Conservation (phyloP, 768 basidiomycete genomes). For the Boletus sp. region DNA sequence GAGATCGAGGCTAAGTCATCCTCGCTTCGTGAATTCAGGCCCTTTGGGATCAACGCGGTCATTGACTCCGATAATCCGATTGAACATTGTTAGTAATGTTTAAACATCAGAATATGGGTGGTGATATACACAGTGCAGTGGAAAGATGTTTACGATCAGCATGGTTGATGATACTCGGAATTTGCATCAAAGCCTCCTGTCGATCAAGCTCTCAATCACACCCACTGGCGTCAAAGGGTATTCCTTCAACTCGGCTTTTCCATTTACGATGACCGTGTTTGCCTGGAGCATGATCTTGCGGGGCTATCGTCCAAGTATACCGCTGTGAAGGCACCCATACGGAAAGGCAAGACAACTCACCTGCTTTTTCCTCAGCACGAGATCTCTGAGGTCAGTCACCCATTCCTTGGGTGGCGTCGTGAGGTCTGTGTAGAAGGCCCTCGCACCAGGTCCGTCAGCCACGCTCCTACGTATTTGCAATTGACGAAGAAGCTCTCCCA, state of each 20-base stretch:
- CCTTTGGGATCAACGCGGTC: background rate
- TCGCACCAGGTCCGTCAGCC: slow-evolving; percentile 79
- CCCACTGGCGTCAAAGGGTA: slow-evolving; percentile 74
- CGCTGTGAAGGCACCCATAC: background rate
- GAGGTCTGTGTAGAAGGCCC: slow-evolving; percentile 73
- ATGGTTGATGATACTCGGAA: background rate
- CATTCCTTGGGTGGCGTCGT: slow-evolving; percentile 71
- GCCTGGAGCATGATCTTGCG: slow-evolving; percentile 86
- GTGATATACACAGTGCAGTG: background rate
- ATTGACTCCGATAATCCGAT: background rate
- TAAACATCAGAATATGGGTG: too few relatives aligned
- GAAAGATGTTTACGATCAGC: too few relatives aligned
- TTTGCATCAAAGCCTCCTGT: slow-evolving; percentile 49
- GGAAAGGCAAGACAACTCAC: slow-evolving; percentile 39
- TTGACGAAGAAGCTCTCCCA: slow-evolving; percentile 73
- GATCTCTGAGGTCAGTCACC: slow-evolving; percentile 72
- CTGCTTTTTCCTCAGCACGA: slow-evolving; percentile 78
- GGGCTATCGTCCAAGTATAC: slow-evolving; percentile 45
- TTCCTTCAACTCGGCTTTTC: slow-evolving; percentile 73
- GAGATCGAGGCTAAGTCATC: background rate
- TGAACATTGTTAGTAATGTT: background rate
- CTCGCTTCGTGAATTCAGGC: background rate
- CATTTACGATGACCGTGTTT: slow-evolving; percentile 67
- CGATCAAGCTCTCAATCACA: slow-evolving; percentile 79
- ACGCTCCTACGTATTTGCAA: slow-evolving; percentile 85